Evolutionary conservation across 371 early-diverging fungal species (phyloP).

Genomic region (Lichtheimia ramosa): DNA sequence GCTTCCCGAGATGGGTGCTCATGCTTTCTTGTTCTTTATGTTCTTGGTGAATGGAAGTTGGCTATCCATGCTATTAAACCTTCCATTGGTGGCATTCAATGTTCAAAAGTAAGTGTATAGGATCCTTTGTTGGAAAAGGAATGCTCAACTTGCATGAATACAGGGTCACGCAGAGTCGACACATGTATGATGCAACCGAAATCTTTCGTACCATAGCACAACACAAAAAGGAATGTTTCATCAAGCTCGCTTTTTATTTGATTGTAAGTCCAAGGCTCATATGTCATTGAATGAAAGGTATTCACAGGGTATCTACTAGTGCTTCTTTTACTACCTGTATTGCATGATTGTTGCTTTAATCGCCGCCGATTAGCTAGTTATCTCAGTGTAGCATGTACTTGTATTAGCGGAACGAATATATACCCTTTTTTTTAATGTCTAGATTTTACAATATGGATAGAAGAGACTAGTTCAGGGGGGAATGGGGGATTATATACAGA

Average conservation of each 20-base stretch:
- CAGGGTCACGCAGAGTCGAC: conserved; percentile 77
- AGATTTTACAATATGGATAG: neutral
- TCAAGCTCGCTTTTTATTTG: conserved; percentile 94
- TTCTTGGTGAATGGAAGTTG: conserved; percentile 87
- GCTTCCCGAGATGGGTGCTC: conserved; percentile 86
- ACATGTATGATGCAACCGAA: conserved; percentile 96
- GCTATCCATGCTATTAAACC: conserved; percentile 80
- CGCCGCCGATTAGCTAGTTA: conserved; percentile 42
- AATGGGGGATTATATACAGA: neutral
- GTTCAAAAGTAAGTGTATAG: conserved; percentile 70
- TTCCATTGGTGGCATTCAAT: conserved; percentile 85
- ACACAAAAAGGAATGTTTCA: conserved; percentile 93
- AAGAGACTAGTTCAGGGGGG: neutral
- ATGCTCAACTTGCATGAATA: too few species aligned
- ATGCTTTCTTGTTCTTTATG: conserved; percentile 76
- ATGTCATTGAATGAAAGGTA: neutral
- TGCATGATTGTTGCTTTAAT: conserved; percentile 73
- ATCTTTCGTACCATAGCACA: conserved; percentile 88
- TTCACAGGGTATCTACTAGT: conserved; percentile 20
- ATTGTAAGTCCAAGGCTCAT: conserved; percentile 42
- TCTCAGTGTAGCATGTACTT: too few species aligned
- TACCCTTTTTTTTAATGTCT: too few species aligned
- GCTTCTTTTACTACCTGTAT: conserved; percentile 91
- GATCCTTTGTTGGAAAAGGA: too few species aligned
- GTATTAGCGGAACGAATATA: too few species aligned